These are phyloP conservation scores for Rickenella mellea DNA, from an alignment of 768 basidiomycete genomes.

Conservation along the genomic window DNA sequence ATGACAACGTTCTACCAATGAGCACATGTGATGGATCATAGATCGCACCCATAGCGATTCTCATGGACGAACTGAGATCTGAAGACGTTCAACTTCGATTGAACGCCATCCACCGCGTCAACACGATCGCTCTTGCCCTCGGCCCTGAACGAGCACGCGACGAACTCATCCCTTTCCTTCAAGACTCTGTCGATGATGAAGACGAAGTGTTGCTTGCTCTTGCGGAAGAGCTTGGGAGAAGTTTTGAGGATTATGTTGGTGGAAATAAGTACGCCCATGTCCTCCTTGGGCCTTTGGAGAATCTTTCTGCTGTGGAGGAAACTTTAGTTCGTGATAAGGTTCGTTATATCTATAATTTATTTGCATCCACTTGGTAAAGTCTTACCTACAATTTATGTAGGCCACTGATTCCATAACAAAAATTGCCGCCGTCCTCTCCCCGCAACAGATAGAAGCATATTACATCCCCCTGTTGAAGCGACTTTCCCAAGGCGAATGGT, in stretches of 20 bases:
- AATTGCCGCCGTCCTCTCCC: conserved; percentile 68
- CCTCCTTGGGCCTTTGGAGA: conserved; percentile 86
- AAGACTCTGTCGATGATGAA: conserved; percentile 99
- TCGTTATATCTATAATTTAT: conserved; percentile 10
- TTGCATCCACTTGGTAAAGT: too few species aligned
- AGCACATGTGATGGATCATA: conserved; percentile 18
- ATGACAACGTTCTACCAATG: not conserved
- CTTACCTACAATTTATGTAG: conserved; percentile 28
- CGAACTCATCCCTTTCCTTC: conserved; percentile 93
- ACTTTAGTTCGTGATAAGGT: conserved; percentile 98
- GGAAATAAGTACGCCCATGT: conserved; percentile 82
- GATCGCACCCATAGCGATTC: conserved; percentile 91
- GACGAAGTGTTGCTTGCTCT: conserved; percentile 95
- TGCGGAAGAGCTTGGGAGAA: conserved; percentile 88
- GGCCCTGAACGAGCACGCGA: conserved; percentile 92
- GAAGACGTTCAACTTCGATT: conserved; percentile 95
- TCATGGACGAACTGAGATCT: conserved; percentile 96
- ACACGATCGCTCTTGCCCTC: conserved; percentile 94
- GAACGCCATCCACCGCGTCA: conserved; percentile 94
- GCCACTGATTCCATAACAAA: conserved; percentile 95
- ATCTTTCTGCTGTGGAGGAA: conserved; percentile 94
- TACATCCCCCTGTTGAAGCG: conserved; percentile 89
- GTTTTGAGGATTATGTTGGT: conserved; percentile 91
- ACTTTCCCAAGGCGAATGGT: conserved; percentile 93
- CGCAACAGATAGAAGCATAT: conserved; percentile 74